Evolutionary conservation across 176 grass and related monocot genomes (phyloP), one percentile per base, ranked within the genome.

Genomic region (Avena eriantha): DNA sequence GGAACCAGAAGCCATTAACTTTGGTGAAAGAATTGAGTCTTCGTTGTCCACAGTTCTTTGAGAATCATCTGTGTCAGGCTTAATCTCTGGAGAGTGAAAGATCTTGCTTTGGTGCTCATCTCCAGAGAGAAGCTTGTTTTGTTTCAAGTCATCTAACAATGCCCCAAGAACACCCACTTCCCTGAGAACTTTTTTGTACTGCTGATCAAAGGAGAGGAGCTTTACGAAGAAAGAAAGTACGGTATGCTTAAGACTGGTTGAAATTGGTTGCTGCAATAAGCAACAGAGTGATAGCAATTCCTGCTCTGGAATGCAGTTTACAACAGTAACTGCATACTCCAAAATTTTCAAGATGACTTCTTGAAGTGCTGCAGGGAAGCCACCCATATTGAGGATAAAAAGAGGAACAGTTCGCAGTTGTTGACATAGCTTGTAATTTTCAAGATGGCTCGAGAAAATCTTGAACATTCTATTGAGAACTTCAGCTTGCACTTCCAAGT

Each of bases 381-480:
- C 88, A n/a, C 94, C 97, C 97, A 99, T 99, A 82, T 99, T 99
- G 79, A 97, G 90, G 22, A 99, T 99, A 76, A 99, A 97, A 72
- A 99, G 94, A 24, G 97, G 97, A 82, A 99, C 90, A 53, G 97
- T 99, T 24, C 97, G 90, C 24, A 99, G 83, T 82, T 97, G 92
- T 85, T 99, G 97, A 78, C 97, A 99, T 57, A 99, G 83, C 83
- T 90, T 94, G 78, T 99, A 99, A 67, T 99, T 99, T 83, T 99
- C 97, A 85, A 97, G 90, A 91, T 99, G 97, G 58, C 97, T 94
- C 3, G 97, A 99, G 85, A 99, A 99, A 84, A 99, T 96, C 85
- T 97, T 99, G 77, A 99, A 99, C 94, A 99, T 94, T 95, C 97
- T 94, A 86, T 99, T 97, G 47, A 99, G 89, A 85, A 99, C 97